Percentiles rank a stretch among this genome's conserved stretches.
These are phyloP conservation scores for Aspergillus sergii DNA, from an alignment of 2,329 filamentous ascomycete genomes.

Conservation along the genomic window DNA sequence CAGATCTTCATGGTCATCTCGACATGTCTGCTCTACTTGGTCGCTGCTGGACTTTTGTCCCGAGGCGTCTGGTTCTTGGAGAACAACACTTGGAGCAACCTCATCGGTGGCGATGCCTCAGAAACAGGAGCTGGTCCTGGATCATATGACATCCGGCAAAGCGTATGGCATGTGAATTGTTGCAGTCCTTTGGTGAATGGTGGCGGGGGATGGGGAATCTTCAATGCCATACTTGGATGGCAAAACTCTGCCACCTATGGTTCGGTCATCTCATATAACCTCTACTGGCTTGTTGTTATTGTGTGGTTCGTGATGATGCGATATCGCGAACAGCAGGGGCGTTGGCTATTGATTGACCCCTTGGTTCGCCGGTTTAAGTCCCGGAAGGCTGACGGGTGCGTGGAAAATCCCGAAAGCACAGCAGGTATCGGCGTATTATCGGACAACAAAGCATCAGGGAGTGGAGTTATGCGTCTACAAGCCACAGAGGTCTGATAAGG, in stretches of 20 bases:
- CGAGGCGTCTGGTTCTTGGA: conserved; percentile 75
- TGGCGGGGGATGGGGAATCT: conserved; percentile 80
- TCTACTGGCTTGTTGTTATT: conserved; percentile 81
- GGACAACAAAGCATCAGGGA: neutral
- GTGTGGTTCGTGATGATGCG: conserved; percentile 65
- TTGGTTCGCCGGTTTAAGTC: neutral
- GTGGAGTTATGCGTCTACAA: conserved; percentile 2
- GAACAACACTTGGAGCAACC: conserved; percentile 65
- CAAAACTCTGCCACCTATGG: conserved; percentile 86
- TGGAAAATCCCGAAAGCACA: neutral
- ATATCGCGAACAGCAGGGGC: conserved; percentile 63
- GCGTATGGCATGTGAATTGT: conserved; percentile 84
- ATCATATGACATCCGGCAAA: conserved; percentile 76
- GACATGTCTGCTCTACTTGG: conserved; percentile 80
- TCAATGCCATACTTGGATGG: conserved; percentile 87
- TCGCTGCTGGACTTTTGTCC: conserved; percentile 80
- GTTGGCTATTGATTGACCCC: conserved; percentile 1
- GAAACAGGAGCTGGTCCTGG: conserved; percentile 70
- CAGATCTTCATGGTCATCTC: conserved; percentile 78
- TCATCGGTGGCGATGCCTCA: conserved; percentile 57
- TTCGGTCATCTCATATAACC: conserved; percentile 81
- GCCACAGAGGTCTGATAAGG: conserved; percentile 2
- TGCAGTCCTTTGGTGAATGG: conserved; percentile 74
- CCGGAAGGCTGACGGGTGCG: neutral
- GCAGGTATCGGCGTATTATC: neutral